Evolutionary conservation across 805 yeast genomes (phyloP), one percentile per base, ranked within the genome.

Genomic region (Cyberlindnera maritima): DNA sequence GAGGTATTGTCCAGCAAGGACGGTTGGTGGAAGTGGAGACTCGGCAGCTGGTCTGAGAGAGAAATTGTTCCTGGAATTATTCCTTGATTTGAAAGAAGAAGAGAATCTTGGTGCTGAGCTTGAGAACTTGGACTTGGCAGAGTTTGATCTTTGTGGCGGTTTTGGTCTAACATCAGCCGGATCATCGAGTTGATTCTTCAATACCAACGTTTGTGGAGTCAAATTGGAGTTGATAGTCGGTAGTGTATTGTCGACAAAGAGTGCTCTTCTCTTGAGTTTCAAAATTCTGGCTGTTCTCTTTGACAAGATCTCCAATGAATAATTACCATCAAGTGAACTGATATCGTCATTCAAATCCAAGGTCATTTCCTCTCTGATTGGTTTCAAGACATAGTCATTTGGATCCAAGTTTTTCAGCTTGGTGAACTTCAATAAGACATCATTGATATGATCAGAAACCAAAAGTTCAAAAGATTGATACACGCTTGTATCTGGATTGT

Each of bases 1-100:
- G 60, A 84, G 84, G 60, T 89, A 89, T 46, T 28, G 54, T 32
- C 46, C 46, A 4, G 49, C 43, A 6, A 46, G 44, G 40, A 36
- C 54, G 50, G 32, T 56, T 41, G 53, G 64, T 46, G 38, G 48
- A 43, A 41, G 45, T 49, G 21, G 56, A 47, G 34, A 53, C 50
- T 32, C 59, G 47, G 41, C 48, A 52, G 35, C 43, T 31, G 31
- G 31, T 28, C n/a, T 42, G 15, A 66, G 50, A 0, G 71, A 65
- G 1, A 63, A 36, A 20, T 36, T 43, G 32, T 35, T 36, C 40
- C 58, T 66, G 12, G 72, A 66, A 2, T 60, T 49, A 42, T 70
- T 66, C 39, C 63, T 66, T 21, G 58, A 55, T 39, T 64, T 70
- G 50, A 69, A 64, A 18, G 70, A 64, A 7, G 56, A 46, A 7